Evolutionary conservation across 164 flowering plant species (phyloP).

Genomic region (Brasenia schreberi): DNA sequence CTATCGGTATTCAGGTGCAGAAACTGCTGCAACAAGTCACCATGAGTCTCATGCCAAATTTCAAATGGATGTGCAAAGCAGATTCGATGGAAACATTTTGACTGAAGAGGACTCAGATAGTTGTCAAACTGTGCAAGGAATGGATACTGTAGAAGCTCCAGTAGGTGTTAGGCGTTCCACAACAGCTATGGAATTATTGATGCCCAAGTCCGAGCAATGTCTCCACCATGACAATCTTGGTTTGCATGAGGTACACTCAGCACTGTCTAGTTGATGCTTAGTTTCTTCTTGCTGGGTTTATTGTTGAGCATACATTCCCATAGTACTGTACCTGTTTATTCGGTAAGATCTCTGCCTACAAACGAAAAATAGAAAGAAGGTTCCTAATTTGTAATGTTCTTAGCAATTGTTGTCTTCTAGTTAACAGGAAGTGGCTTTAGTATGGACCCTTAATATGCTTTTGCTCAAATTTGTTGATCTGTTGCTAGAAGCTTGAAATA

Average conservation of each 20-base stretch:
- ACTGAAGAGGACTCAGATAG: slow-evolving; percentile 4
- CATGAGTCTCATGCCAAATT: slow-evolving; percentile 12
- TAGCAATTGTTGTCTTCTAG: neutral
- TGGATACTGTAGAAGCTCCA: neutral
- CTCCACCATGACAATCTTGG: neutral
- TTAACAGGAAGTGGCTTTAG: neutral
- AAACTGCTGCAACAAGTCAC: slow-evolving; percentile 4
- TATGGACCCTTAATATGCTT: neutral
- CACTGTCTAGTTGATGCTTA: neutral
- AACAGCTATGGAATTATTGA: neutral
- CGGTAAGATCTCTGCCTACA: no score
- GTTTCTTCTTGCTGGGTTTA: neutral
- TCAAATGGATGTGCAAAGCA: slow-evolving; percentile 10
- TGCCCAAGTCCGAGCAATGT: neutral
- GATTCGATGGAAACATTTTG: slow-evolving; percentile 11
- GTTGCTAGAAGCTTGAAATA: neutral
- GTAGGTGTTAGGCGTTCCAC: neutral
- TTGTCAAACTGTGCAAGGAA: neutral
- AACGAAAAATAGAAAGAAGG: neutral
- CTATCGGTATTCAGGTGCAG: neutral
- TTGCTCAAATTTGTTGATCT: neutral
- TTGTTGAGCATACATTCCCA: neutral
- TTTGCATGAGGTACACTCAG: neutral
- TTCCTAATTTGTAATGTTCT: neutral
- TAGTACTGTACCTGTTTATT: no score